Evolutionary conservation across 495 filamentous ascomycete genomes (phyloP), one percentile per base, ranked within the genome.

Genomic region (Daldinia childiae): DNA sequence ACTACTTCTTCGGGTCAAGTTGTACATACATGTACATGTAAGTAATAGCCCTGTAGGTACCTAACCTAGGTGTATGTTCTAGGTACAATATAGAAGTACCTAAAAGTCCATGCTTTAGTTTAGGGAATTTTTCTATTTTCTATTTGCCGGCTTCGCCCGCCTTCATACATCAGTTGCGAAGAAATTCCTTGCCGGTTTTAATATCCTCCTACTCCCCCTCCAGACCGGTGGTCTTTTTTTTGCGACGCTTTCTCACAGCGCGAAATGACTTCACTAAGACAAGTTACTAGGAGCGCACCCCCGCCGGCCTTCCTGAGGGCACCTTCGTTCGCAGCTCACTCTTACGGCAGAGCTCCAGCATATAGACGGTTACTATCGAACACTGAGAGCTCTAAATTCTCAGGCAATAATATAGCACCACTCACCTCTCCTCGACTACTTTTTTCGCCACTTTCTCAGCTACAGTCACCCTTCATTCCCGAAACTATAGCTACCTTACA

Each of bases 301-400:
- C 80, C 74, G 27, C 71, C 73, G 54, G 79, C 79, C 54, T 79
- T 81, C 6, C 66, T 79, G 58, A 71, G 75, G 69, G 73, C 77
- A 59, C 77, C 82, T 62, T 66, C 73, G 54, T 70, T 71, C 78
- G 72, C 77, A 41, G 82, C 78, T 68, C 78, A 80, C 74, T 80
- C 81, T 63, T 80, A 82, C 76, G 83, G 85, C 69, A 83, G 83
- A 68, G 82, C 86, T 48, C 85, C 85, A 36, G 82, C 86, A 27
- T 90, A 88, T 64, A 84, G 87, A 79, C 85, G 89, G 76, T 85
- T 90, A 84, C 65, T 86, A 7, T 82, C 83, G 29, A 84, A 68
- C 54, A 66, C 72, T 34, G 62, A 76, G 63, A 59, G 26, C 69
- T 75, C 72, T 26, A 67, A 57, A 60, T 68, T 61, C 9, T 39